These are phyloP conservation scores for Albifimbria verrucaria DNA, from an alignment of 2,329 filamentous ascomycete species.

Conservation along the genomic window DNA sequence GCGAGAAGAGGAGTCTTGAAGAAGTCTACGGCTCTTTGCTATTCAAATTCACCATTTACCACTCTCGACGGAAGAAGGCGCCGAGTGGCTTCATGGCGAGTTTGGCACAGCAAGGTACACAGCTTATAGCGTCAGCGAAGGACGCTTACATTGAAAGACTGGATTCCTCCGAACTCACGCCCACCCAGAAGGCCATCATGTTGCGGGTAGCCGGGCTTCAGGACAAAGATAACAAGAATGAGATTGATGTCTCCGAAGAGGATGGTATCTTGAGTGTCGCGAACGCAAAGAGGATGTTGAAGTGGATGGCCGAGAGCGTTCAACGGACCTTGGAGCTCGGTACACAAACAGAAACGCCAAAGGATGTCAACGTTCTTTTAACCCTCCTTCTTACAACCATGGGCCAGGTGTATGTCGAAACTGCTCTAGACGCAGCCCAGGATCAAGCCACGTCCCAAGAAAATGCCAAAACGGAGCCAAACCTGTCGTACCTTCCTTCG, in stretches of 20 bases:
- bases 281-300: constrained; percentile 97
- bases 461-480: constrained; percentile 76
- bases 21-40: constrained; percentile 86
- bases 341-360: constrained; percentile 82
- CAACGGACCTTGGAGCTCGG: constrained; percentile 89
- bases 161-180: constrained; percentile 82
- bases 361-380: constrained; percentile 83
- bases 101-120: constrained; percentile 83
- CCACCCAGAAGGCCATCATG: constrained; percentile 87
- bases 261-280: constrained; percentile 78
- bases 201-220: constrained; percentile 83
- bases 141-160: constrained; percentile 88
- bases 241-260: constrained; percentile 86
- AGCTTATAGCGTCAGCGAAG: constrained; percentile 81
- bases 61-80: constrained; percentile 81
- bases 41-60: constrained; percentile 96
- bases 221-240: constrained; percentile 71
- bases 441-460: constrained; percentile 77
- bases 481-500: constrained; percentile 76
- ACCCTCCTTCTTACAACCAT: constrained; percentile 81
- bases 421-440: constrained; percentile 63
- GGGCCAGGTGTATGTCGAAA: constrained; percentile 76
- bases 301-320: constrained; percentile 94
- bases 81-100: constrained; percentile 91
- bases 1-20: constrained; percentile 67